phyloP scores from a whole-genome alignment of 1,284 basidiomycete genomes.

The Marasmius tenuissimus region DNA sequence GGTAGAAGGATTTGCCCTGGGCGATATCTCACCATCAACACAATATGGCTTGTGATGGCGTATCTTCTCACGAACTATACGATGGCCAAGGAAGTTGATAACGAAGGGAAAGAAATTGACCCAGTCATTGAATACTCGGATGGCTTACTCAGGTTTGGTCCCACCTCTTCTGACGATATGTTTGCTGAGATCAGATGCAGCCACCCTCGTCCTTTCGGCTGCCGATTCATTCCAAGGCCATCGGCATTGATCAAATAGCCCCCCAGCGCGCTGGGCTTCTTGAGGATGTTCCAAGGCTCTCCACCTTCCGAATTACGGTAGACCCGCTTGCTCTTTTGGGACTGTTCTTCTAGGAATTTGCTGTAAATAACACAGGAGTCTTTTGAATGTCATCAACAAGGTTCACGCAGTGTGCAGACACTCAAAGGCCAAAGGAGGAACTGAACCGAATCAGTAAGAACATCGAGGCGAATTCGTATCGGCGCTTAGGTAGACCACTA shows the following conservation, averaged over 20 bases:
- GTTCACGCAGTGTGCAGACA: too few species aligned
- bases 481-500: too few species aligned
- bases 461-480: too few species aligned
- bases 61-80: neutral
- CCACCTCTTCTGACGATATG: neutral
- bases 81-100: neutral
- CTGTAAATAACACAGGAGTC: too few species aligned
- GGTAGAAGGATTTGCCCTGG: neutral
- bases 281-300: too few species aligned
- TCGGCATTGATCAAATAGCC: neutral
- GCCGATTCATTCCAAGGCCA: conserved; percentile 3
- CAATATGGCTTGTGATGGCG: neutral
- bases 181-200: neutral
- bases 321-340: too few species aligned
- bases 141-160: neutral
- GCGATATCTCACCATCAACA: neutral
- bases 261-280: neutral
- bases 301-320: too few species aligned
- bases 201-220: conserved; percentile 1
- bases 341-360: too few species aligned
- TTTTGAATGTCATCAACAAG: too few species aligned
- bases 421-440: too few species aligned
- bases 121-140: neutral
- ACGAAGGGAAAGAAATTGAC: neutral
- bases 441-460: too few species aligned